Evolutionary conservation across 2,329 filamentous ascomycete species (phyloP).

Genomic region (Dothidotthia symphoricarpi): DNA sequence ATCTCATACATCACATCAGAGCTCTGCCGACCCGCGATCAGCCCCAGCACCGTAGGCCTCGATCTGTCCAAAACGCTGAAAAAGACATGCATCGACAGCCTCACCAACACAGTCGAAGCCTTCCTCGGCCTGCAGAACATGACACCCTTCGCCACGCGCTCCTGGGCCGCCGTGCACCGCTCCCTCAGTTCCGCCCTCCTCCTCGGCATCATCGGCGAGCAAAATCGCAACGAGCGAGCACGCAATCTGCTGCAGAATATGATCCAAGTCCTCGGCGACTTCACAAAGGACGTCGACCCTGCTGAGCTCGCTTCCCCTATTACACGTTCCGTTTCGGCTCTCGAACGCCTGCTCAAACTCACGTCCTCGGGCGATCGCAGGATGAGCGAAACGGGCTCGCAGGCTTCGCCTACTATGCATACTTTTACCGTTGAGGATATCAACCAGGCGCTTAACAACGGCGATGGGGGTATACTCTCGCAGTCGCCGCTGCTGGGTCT

Average conservation of each 20-base stretch:
- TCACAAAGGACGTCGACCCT: conserved; percentile 49
- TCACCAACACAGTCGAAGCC: conserved; percentile 58
- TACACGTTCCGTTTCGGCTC: conserved; percentile 47
- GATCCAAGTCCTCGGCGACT: conserved; percentile 47
- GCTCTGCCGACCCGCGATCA: conserved; percentile 61
- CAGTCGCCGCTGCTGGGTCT: conserved; percentile 39
- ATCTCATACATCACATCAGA: conserved; percentile 63
- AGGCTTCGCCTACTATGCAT: conserved; percentile 32
- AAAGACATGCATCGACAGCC: conserved; percentile 55
- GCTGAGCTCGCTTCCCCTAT: conserved; percentile 50
- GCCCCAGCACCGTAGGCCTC: conserved; percentile 47
- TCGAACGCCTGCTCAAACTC: conserved; percentile 45
- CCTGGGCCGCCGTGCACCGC: conserved; percentile 47
- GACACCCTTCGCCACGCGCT: conserved; percentile 46
- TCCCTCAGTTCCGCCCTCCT: conserved; percentile 47
- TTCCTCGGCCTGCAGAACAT: conserved; percentile 60
- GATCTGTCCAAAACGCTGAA: conserved; percentile 51
- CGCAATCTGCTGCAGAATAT: conserved; percentile 48
- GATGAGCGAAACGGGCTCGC: conserved; percentile 30
- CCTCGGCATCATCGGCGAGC: conserved; percentile 48
- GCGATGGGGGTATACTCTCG: conserved; percentile 30
- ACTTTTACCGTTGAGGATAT: conserved; percentile 40
- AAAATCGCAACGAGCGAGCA: conserved; percentile 47
- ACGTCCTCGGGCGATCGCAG: conserved; percentile 21
- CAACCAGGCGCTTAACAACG: conserved; percentile 35